Base-by-base conservation (phyloP, 441 rosid genomes). In the Brassica hybrid region DNA sequence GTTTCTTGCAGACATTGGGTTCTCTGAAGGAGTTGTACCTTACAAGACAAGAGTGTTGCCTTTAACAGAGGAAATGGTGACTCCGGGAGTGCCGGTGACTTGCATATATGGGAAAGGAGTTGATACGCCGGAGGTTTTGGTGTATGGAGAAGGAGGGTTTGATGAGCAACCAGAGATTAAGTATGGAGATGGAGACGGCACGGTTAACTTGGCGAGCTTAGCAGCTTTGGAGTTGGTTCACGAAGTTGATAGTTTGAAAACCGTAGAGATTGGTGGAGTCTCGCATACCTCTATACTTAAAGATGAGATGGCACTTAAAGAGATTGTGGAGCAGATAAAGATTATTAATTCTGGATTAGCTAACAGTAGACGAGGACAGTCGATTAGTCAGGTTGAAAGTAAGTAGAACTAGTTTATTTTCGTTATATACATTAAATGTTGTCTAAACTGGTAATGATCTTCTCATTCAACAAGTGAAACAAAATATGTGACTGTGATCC, bases 131-230 rank as follows among this genome's bases (percentile, higher is more conserved):
- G 96, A 93, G 87, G 82, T 74, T 13, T 56, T 87, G 75, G 72
- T 84, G 14, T 89, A 91, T 11, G 80, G 84, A 63, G 50, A 32
- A 73, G 73, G 79, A 68, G 91, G 94, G 8, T 94, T 90, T 6
- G 90, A 90, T 52, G 74, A 78, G 83, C 88, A 78, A 45, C 98
- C 97, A 6, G 79, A 86, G 43, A 80, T 88, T 70, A 82, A 79
- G 59, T 86, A 93, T 13, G 98, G 99, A 69, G 97, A 93, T 63
- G 98, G 94, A 68, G 98, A 94, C 21, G 99, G 99, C 21, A 94
- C 99, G 0, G 97, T 89, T 76, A 89, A 87, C 67, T 76, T 88
- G 84, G 88, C 57, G 59, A 94, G 98, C 76, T 76, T 91, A 83
- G 68, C 82, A 56, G 94, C 89, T 65, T 90, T 96, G 89, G 41